These are phyloP conservation scores for Jaenimonas drosophilae DNA, from an alignment of 208 protist genomes.

Conservation along the genomic window DNA sequence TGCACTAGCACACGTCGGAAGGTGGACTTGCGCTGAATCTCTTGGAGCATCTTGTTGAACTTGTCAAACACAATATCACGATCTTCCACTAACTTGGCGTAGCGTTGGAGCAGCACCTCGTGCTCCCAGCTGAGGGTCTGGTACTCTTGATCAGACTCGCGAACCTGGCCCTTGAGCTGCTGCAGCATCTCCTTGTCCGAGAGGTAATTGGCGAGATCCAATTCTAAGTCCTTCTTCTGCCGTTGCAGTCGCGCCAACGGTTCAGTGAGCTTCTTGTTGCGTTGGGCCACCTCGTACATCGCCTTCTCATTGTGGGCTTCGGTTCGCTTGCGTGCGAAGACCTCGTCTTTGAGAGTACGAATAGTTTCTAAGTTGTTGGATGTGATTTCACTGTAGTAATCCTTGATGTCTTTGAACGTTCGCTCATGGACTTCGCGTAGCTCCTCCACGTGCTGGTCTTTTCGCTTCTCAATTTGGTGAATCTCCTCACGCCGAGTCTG, in stretches of 20 bases:
- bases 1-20: conserved; percentile 94
- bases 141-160: conserved; percentile 80
- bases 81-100: conserved; percentile 89
- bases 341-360: conserved; percentile 94
- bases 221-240: conserved; percentile 88
- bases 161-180: conserved; percentile 62
- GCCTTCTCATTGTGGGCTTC: conserved; percentile 95
- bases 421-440: conserved; percentile 93
- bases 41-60: conserved; percentile 93
- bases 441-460: conserved; percentile 93
- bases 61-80: conserved; percentile 92
- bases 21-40: conserved; percentile 92
- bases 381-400: conserved; percentile 98
- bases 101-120: conserved; percentile 92
- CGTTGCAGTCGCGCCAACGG: conserved; percentile 88
- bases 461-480: conserved; percentile 92
- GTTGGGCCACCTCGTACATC: conserved; percentile 96
- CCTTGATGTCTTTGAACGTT: conserved; percentile 96
- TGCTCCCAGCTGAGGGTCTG: conserved; percentile 92
- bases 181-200: conserved; percentile 84
- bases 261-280: conserved; percentile 95
- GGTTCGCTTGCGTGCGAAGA: conserved; percentile 91
- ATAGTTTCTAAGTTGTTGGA: conserved; percentile 98
- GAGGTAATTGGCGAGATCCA: conserved; percentile 87
- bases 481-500: conserved; percentile 88